Conservation (phyloP, 2,329 filamentous ascomycete genomes). For the Monosporascus ibericus region DNA sequence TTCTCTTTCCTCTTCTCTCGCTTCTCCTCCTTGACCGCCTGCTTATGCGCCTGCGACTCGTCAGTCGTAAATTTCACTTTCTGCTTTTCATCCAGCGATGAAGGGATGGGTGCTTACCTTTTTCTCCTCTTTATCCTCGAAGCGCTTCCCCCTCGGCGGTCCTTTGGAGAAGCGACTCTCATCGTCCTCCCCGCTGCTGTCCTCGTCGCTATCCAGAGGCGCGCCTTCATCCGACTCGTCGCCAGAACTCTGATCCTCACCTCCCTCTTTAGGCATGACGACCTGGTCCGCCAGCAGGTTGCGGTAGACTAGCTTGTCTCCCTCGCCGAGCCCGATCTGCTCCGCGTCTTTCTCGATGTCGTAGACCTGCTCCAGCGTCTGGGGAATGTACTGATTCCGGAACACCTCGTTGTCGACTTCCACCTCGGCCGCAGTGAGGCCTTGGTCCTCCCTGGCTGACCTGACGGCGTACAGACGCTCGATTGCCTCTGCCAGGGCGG, state of each 20-base stretch:
- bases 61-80: slow-evolving; percentile 13
- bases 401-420: slow-evolving; percentile 90
- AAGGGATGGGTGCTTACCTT: slow-evolving; percentile 40
- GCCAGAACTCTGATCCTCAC: slow-evolving; percentile 28
- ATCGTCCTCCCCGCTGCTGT: slow-evolving; percentile 36
- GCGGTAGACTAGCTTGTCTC: slow-evolving; percentile 75
- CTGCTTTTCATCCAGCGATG: not conserved
- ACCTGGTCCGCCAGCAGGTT: slow-evolving; percentile 72
- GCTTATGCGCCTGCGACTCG: slow-evolving; percentile 60
- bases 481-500: slow-evolving; percentile 54
- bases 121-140: slow-evolving; percentile 88
- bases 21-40: slow-evolving; percentile 90
- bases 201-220: slow-evolving; percentile 36
- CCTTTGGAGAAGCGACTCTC: slow-evolving; percentile 59
- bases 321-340: slow-evolving; percentile 66
- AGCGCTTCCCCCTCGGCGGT: slow-evolving; percentile 71
- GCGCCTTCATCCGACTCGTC: slow-evolving; percentile 44
- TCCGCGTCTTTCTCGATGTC: slow-evolving; percentile 89
- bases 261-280: slow-evolving; percentile 32
- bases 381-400: slow-evolving; percentile 91
- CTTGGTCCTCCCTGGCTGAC: slow-evolving; percentile 41
- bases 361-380: slow-evolving; percentile 92
- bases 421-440: slow-evolving; percentile 47
- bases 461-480: slow-evolving; percentile 61
- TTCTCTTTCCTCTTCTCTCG: slow-evolving; percentile 89